Evolutionary conservation across 345 rosid genomes (phyloP), one percentile per base, ranked within the genome.

Genomic region (Noccaea bulbosa): DNA sequence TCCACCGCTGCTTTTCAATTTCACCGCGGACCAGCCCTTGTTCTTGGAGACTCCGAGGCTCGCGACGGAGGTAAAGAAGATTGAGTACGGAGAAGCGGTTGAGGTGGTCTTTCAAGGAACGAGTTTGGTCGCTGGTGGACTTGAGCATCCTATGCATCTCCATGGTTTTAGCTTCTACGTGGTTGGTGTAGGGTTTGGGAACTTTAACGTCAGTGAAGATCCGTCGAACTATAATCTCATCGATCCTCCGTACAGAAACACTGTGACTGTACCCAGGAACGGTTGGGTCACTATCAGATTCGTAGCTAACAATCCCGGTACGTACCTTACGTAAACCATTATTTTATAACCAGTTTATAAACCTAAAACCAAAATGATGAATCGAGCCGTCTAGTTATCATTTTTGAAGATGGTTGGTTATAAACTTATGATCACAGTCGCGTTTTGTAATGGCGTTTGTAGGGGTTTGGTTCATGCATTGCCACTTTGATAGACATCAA

Each of bases 401-500:
- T 0, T 40, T 44, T 47, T 58, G 63, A 38, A 58, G 16, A 16
- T 56, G 59, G 3, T 55, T 55, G 11, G 10, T 55, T n/a, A 6
- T 15, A 62, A 44, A n/a, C n/a, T 34, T 3, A 45, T 8, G n/a
- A n/a, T n/a, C n/a, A n/a, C n/a, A 56, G 5, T 16, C 5, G 3
- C 17, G 61, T 55, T 69, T 69, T 56, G 55, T 11, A n/a, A 57
- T 6, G 47, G 38, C 6, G n/a, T 27, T 44, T 72, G 50, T 65
- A 79, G 83, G 81, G n/a, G 81, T 81, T 12, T 81, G 84, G 84
- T 59, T 81, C 17, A 59, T 69, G 78, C 84, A 78, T 24, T 78
- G 82, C 50, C 84, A 81, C 52, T 61, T 67, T 2, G 78, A 81
- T 0, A 62, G 74, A 41, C 81, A 81, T 62, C 59, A 17, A 4